Percentiles rank a stretch among this genome's conserved stretches.
Evolutionary conservation across 2,329 filamentous ascomycete species (phyloP).

Genomic region (Trichoderma guizhouense): DNA sequence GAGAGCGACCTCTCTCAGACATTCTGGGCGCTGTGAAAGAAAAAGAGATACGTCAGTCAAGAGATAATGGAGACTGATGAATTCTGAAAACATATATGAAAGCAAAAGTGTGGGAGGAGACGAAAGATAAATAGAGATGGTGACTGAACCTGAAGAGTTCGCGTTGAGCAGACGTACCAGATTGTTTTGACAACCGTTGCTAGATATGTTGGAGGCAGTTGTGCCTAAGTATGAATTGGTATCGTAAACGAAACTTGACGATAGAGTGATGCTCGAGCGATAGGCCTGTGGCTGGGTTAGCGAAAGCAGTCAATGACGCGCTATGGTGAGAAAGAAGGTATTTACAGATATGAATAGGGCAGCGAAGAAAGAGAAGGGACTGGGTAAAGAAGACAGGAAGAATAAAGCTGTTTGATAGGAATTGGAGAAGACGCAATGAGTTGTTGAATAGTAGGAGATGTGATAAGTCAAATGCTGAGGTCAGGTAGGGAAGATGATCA

Average conservation of each 20-base stretch:
- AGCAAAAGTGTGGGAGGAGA: neutral
- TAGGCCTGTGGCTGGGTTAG: neutral
- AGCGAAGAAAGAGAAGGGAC: neutral
- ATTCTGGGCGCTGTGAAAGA: slow-evolving; percentile 23
- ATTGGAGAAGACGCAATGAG: neutral
- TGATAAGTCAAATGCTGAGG: neutral
- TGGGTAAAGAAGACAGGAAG: neutral
- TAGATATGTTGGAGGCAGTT: neutral
- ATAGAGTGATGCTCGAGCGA: neutral
- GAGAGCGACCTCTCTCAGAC: slow-evolving; percentile 34
- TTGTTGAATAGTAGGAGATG: neutral
- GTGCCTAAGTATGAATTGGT: neutral
- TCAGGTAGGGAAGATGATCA: neutral
- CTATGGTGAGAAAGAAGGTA: neutral
- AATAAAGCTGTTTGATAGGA: neutral
- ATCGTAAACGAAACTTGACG: neutral
- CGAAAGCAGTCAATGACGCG: neutral
- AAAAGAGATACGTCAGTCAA: neutral
- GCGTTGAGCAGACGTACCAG: neutral
- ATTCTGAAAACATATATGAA: neutral
- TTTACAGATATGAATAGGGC: neutral
- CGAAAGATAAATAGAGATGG: neutral
- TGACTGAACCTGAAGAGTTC: neutral
- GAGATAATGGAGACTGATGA: neutral
- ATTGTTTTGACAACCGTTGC: neutral